These are phyloP conservation scores for Vachellia collinsii DNA, from an alignment of 306 rosid genomes.

Conservation along the genomic window DNA sequence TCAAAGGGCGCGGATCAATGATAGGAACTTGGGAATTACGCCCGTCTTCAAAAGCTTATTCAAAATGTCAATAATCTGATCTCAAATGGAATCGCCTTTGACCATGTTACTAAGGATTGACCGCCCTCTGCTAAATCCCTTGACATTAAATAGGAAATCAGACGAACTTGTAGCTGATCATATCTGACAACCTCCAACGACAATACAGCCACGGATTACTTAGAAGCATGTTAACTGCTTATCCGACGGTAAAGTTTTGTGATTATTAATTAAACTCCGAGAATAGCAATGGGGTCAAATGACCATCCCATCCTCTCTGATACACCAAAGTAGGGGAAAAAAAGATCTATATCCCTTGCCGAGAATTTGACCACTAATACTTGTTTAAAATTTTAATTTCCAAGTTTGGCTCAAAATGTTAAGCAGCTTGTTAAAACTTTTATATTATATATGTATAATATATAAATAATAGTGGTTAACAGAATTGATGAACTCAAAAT, in stretches of 20 bases:
- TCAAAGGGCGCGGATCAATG: not conserved
- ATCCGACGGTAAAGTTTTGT: not conserved
- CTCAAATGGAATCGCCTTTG: not conserved
- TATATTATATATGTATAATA: too few species aligned
- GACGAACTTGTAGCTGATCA: not conserved
- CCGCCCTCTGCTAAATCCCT: not conserved
- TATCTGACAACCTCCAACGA: not conserved
- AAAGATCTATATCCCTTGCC: not conserved
- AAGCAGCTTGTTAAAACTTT: too few species aligned
- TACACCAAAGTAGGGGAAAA: not conserved
- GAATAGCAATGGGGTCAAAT: not conserved
- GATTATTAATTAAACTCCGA: not conserved
- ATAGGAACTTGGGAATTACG: not conserved
- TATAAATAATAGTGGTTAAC: not conserved
- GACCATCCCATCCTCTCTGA: not conserved
- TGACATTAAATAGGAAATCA: not conserved
- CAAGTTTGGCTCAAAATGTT: too few species aligned
- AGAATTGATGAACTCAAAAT: conserved; percentile 26
- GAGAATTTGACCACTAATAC: not conserved
- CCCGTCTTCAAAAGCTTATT: not conserved
- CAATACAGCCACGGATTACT: not conserved
- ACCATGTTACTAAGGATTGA: not conserved
- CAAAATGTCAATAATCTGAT: not conserved
- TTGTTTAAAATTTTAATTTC: not conserved
- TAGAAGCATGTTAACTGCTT: not conserved